Base-by-base conservation (phyloP, 2,329 filamentous ascomycete genomes). In the Colletotrichum graminicola region DNA sequence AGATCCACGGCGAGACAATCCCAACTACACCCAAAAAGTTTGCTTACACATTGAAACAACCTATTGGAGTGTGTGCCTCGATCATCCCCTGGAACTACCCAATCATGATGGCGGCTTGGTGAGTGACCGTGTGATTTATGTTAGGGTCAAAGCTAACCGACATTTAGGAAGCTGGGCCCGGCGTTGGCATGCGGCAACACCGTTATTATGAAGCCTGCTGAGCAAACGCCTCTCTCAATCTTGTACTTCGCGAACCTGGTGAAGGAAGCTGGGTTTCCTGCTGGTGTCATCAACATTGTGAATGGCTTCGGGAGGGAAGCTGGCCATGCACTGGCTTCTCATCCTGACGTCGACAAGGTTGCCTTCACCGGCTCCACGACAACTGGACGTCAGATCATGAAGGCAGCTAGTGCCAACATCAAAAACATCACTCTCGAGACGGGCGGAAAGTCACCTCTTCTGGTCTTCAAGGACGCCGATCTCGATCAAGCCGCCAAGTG, bases 11-110 rank as follows among this genome's bases (percentile, higher is more conserved):
- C 14, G 89, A 93, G 77, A 92, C 92, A 14, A 94, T 95, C 74
- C 90, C 91, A 68, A 93, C 91, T 0, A 89, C 86, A 0, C 84
- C 86, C 0, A 82, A 86, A 21, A 95, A 94, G 79, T 88, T 95
- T 73, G 92, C 91, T 1, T 95, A 95, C 75, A 94, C 92, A 0
- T 83, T 94, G 34, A 88, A 89, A 45, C 91, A 95, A 77, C 93
- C 93, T 1, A 83, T 95, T n/a, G 93, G 93, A 49, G 93, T 95
- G 0, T 93, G 92, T 73, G 92, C 86, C 1, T 85, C 87, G 78
- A 94, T 94, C 73, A 94, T 94, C 56, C 92, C 92, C n/a, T 93
- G 92, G 91, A 94, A 94, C 78, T 92, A 89, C 73, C 91, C 91
- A 1, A 74, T 82, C 11, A 76, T 76, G 62, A 79, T 80, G 78